Evolutionary conservation across 2,329 filamentous ascomycete genomes (phyloP).

Genomic region (Dendryphion nanum): DNA sequence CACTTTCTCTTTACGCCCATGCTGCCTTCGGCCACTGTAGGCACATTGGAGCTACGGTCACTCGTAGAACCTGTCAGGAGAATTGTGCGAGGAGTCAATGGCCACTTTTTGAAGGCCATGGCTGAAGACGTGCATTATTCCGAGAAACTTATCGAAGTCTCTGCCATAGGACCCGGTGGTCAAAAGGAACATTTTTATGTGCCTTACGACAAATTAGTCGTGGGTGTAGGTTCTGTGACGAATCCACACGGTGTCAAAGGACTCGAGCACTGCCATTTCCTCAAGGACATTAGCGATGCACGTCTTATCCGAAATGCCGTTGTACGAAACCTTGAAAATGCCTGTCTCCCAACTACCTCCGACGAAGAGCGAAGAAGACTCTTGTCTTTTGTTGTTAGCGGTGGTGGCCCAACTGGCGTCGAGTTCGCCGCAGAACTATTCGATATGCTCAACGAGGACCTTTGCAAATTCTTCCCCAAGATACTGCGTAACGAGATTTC

Average conservation of each 20-base stretch:
- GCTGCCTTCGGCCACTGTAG: conserved; percentile 94
- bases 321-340: conserved; percentile 83
- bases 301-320: conserved; percentile 85
- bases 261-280: conserved; percentile 87
- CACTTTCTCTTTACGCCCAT: conserved; percentile 99
- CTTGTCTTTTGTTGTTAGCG: conserved; percentile 93
- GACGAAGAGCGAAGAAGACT: conserved; percentile 85
- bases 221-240: conserved; percentile 87
- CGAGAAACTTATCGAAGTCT: conserved; percentile 84
- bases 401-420: conserved; percentile 92
- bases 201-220: conserved; percentile 93
- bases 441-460: conserved; percentile 93
- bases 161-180: conserved; percentile 68
- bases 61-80: conserved; percentile 89
- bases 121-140: conserved; percentile 92
- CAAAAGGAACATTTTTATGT: conserved; percentile 84
- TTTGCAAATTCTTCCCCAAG: conserved; percentile 78
- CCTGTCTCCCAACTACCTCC: conserved; percentile 86
- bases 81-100: conserved; percentile 73
- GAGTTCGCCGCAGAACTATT: conserved; percentile 97
- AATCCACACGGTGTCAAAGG: conserved; percentile 96
- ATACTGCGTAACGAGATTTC: conserved; percentile 97
- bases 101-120: conserved; percentile 84
- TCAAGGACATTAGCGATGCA: conserved; percentile 94
- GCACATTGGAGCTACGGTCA: conserved; percentile 86